Evolutionary conservation across 306 rosid species (phyloP).

Genomic region (Sicyos baderoa): DNA sequence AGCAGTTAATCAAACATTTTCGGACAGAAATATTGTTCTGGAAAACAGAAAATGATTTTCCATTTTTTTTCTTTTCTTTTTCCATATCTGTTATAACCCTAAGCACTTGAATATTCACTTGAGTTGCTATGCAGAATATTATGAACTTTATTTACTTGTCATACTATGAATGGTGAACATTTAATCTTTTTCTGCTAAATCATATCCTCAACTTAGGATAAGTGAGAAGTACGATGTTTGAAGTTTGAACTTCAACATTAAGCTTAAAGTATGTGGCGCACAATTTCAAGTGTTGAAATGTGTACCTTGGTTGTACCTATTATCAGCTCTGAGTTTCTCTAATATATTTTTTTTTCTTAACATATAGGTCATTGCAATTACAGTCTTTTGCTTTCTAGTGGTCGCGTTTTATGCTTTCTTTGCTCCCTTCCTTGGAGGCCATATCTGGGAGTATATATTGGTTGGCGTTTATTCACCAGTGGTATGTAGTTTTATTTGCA

Average conservation of each 20-base stretch:
- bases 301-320: not conserved
- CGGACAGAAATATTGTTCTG: too few species aligned
- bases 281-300: not conserved
- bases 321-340: slow-evolving; percentile 6
- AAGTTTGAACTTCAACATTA: not conserved
- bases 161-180: not conserved
- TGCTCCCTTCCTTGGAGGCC: slow-evolving; percentile 91
- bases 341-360: not conserved
- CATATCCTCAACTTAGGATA: not conserved
- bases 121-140: too few species aligned
- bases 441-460: slow-evolving; percentile 58
- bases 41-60: not conserved
- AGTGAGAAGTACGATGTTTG: not conserved
- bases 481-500: slow-evolving; percentile 44
- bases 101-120: not conserved
- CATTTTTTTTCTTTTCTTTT: too few species aligned
- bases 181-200: not conserved
- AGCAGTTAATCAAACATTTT: not conserved
- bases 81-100: not conserved
- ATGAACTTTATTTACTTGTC: not conserved
- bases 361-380: slow-evolving; percentile 80
- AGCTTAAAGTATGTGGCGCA: not conserved
- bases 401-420: slow-evolving; percentile 91
- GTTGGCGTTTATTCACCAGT: slow-evolving; percentile 70
- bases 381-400: slow-evolving; percentile 80